phyloP scores from a whole-genome alignment of 202 grass and related monocot genomes.

The Miscanthus sacchariflorus region DNA sequence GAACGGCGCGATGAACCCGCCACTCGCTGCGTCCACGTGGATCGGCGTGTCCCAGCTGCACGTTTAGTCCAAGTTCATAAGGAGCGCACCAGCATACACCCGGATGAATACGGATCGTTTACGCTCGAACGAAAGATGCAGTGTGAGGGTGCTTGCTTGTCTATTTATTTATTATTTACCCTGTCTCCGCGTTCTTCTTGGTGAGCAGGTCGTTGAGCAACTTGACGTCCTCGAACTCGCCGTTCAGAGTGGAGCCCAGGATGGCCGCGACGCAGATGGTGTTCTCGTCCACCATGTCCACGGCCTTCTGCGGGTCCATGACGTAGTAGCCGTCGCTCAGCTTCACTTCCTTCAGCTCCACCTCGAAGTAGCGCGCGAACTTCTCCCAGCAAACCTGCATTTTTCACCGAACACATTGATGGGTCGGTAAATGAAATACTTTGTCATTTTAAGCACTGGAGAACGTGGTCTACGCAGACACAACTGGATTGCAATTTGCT shows the following conservation, averaged over 20 bases:
- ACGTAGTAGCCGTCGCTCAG: slow-evolving; percentile 83
- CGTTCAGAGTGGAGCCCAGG: slow-evolving; percentile 92
- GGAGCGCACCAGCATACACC: background rate
- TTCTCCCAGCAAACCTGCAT: slow-evolving; percentile 97
- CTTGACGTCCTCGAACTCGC: slow-evolving; percentile 96
- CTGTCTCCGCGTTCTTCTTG: slow-evolving; percentile 84
- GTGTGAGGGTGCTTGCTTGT: background rate
- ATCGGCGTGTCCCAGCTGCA: slow-evolving; percentile 95
- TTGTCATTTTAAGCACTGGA: too few relatives aligned
- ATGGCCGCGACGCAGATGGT: slow-evolving; percentile 96
- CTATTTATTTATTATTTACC: slow-evolving; percentile 36
- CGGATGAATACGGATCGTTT: too few relatives aligned
- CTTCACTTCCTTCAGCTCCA: slow-evolving; percentile 97
- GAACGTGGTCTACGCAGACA: background rate
- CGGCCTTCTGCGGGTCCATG: slow-evolving; percentile 83
- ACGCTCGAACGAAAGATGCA: too few relatives aligned
- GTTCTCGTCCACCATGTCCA: slow-evolving; percentile 94
- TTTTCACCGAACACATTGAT: background rate
- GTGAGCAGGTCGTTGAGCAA: slow-evolving; percentile 77
- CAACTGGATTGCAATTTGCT: background rate
- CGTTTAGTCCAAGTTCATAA: background rate
- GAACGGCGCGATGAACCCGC: slow-evolving; percentile 84
- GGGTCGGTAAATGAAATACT: background rate
- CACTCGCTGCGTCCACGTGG: slow-evolving; percentile 88
- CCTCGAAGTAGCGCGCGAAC: slow-evolving; percentile 96